phyloP scores from a whole-genome alignment of 768 basidiomycete genomes.

The Lentinula detonsa region DNA sequence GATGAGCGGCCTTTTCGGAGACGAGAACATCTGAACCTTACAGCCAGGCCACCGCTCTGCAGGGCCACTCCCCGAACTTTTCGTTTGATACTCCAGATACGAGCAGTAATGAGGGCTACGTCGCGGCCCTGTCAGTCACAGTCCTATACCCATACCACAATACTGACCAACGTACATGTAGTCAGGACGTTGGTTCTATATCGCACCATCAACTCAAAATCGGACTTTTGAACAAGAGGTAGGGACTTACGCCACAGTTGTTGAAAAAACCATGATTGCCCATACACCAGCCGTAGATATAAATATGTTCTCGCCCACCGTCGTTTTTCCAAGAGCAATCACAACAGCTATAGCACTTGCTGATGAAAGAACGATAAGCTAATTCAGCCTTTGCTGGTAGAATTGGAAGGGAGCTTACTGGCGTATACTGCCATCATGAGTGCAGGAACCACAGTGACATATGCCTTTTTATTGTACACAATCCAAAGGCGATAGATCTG shows the following conservation, averaged over 20 bases:
- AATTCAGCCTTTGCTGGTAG: not conserved
- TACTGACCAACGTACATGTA: not conserved
- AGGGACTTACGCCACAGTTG: conserved; percentile 1
- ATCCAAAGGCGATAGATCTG: conserved; percentile 1
- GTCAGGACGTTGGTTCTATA: not conserved
- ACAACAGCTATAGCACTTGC: not conserved
- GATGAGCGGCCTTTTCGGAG: too few species aligned
- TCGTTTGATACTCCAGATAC: not conserved
- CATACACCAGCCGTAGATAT: not conserved
- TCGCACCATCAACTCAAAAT: not conserved
- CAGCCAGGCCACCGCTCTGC: not conserved
- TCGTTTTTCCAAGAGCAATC: not conserved
- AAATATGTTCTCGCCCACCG: not conserved
- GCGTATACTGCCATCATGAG: not conserved
- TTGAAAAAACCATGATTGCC: not conserved
- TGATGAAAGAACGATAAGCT: not conserved
- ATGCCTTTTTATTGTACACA: not conserved
- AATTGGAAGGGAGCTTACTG: not conserved
- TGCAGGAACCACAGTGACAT: not conserved
- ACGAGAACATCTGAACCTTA: not conserved
- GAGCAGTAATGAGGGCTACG: not conserved
- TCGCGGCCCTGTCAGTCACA: not conserved
- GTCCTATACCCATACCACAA: not conserved
- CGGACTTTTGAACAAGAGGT: not conserved
- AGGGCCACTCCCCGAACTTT: not conserved